Percentiles rank a stretch among this genome's conserved stretches.
Conservation (phyloP, 129 eudicot species). For the Chrysanthemum seticuspe region DNA sequence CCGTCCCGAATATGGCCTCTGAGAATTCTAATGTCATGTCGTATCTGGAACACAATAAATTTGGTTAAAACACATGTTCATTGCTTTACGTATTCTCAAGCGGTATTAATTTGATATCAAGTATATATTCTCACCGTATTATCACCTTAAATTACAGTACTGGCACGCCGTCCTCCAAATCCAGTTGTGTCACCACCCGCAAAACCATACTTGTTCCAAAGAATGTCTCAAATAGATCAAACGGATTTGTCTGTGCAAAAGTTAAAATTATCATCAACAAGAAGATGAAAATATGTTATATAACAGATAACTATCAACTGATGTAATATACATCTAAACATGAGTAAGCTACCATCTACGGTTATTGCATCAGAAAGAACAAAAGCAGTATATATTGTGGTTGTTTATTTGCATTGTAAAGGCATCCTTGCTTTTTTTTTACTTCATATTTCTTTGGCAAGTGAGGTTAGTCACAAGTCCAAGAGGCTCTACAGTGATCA, state of each 20-base stretch:
- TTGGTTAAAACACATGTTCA: constrained; percentile 12
- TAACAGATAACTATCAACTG: not conserved
- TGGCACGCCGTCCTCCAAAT: constrained; percentile 74
- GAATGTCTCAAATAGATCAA: constrained; percentile 96
- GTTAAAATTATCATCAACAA: not conserved
- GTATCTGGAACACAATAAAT: constrained; percentile 56
- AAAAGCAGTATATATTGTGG: not conserved
- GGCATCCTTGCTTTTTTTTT: no score
- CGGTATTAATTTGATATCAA: no score
- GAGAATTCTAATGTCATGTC: constrained; percentile 83
- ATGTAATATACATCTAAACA: not conserved
- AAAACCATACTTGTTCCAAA: constrained; percentile 87
- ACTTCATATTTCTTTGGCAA: no score
- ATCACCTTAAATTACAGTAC: constrained; percentile 85
- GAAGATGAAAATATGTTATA: not conserved
- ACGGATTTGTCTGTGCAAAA: constrained; percentile 69
- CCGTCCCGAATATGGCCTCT: constrained; percentile 88
- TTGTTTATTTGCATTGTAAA: no score
- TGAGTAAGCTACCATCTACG: not conserved
- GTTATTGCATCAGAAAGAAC: constrained; percentile 5
- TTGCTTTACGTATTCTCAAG: not conserved
- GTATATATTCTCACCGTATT: constrained; percentile 69
- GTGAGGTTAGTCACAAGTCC: no score
- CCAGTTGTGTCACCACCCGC: constrained; percentile 73
- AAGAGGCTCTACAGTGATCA: no score